A percentile compares a stretch with the other conserved stretches of the same genome.
Evolutionary conservation across 345 rosid species (phyloP).

Genomic region (Nephelium lappaceum): DNA sequence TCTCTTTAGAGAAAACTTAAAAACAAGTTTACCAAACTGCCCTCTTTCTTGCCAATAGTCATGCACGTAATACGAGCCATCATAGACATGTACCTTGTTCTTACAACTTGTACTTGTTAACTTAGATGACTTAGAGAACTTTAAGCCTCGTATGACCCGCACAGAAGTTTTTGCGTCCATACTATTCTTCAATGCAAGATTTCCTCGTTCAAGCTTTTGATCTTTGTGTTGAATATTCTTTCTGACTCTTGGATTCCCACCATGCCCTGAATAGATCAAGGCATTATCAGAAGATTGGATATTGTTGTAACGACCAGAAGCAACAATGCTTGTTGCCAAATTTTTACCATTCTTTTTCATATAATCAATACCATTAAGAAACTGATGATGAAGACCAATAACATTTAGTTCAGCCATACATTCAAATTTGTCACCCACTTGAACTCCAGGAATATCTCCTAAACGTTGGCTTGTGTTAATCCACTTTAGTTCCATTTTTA

Average conservation of each 20-base stretch:
- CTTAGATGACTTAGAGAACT: background rate
- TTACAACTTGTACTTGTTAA: background rate
- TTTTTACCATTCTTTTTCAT: slow-evolving; percentile 13
- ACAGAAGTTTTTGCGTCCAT: slow-evolving; percentile 23
- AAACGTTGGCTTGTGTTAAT: slow-evolving; percentile 14
- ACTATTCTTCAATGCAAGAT: slow-evolving; percentile 43
- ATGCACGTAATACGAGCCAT: slow-evolving; percentile 35
- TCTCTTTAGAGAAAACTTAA: slow-evolving; percentile 28
- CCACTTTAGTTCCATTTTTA: background rate
- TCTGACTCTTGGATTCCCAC: slow-evolving; percentile 35
- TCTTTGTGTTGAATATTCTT: background rate
- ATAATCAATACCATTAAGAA: slow-evolving; percentile 32
- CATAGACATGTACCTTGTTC: slow-evolving; percentile 24
- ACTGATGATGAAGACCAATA: slow-evolving; percentile 38
- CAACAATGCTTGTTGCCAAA: slow-evolving; percentile 36
- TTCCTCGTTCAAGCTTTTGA: slow-evolving; percentile 40
- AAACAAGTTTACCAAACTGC: slow-evolving; percentile 27
- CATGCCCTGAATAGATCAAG: slow-evolving; percentile 37
- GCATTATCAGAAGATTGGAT: slow-evolving; percentile 19
- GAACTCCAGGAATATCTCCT: slow-evolving; percentile 31
- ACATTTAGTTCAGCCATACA: slow-evolving; percentile 30
- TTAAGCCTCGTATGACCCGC: slow-evolving; percentile 24
- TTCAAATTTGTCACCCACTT: slow-evolving; percentile 33
- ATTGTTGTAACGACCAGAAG: slow-evolving; percentile 27
- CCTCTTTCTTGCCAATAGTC: slow-evolving; percentile 25